These are phyloP conservation scores for Lanmaoa pseudosensibilis DNA, from an alignment of 768 basidiomycete genomes.

Conservation along the genomic window DNA sequence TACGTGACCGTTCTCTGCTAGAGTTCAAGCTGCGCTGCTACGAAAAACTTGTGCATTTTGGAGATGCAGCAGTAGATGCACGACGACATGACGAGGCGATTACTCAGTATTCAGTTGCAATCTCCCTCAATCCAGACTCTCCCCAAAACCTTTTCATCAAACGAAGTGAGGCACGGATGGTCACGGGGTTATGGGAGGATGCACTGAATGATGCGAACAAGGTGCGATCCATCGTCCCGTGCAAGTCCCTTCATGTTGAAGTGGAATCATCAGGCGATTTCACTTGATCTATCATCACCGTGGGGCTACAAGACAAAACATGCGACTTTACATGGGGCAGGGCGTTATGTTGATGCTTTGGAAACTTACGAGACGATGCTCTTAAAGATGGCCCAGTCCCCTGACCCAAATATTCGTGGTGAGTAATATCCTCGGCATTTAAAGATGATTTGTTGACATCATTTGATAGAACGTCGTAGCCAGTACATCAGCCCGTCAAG, in stretches of 20 bases:
- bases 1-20: too few species aligned
- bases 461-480: not conserved
- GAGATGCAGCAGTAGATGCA: too few species aligned
- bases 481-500: not conserved
- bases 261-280: not conserved
- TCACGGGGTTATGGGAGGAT: not conserved
- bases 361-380: not conserved
- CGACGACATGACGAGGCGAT: too few species aligned
- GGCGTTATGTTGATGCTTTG: not conserved
- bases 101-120: not conserved
- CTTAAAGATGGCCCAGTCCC: not conserved
- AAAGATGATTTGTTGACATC: not conserved
- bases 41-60: too few species aligned
- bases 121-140: not conserved
- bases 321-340: not conserved
- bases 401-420: not conserved
- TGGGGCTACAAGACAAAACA: not conserved
- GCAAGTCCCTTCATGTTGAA: not conserved
- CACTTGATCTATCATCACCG: not conserved
- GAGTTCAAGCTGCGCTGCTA: too few species aligned
- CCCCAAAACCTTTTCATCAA: not conserved
- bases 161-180: not conserved
- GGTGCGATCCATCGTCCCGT: not conserved
- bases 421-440: not conserved
- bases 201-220: not conserved